Base-by-base conservation (phyloP, 345 rosid genomes). In the Linum lewisii region DNA sequence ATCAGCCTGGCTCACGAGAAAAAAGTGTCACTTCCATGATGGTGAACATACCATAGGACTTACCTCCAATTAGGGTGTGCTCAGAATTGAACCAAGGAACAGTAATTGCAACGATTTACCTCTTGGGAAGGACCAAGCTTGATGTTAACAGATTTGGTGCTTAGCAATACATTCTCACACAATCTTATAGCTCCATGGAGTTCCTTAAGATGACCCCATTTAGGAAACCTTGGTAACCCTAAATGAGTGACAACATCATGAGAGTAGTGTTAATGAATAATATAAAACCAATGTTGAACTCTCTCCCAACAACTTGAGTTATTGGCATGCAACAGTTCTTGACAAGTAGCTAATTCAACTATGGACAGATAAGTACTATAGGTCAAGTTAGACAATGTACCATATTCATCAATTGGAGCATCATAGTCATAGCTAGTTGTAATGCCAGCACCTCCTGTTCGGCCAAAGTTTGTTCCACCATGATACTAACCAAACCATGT, bases 351-450 rank as follows among this genome's bases (percentile, higher is more conserved):
- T 38, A 2, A 38, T 38, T 38, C 16, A 14, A 38, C 9, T 2
- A 3, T 38, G 15, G 45, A 38, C 32, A 26, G 6, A 26, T 6
- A 26, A 26, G 32, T 26, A 26, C 32, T 26, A 6, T 26, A 2
- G 2, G 6, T 26, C 2, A 26, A 26, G 32, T 26, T 26, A 6
- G 32, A 26, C 32, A 26, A 50, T 65, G 53, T 73, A 79, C 80
- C 83, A 24, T 51, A 75, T 73, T 79, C 80, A 61, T 79, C 83
- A 38, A 79, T 51, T 4, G 83, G 83, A 38, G 80, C 83, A 38
- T 79, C 83, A 18, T 75, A 79, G 69, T 79, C 83, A 51, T 79
- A 79, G 69, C 76, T 73, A 20, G 83, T 79, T 54, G 83, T 75
- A 61, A 79, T 73, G 60, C 76, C 71, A 32, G 67, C 79, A 13